Conservation (phyloP, 192 early-diverging fungal species). For the Jimgerdemannia flammicorona region DNA sequence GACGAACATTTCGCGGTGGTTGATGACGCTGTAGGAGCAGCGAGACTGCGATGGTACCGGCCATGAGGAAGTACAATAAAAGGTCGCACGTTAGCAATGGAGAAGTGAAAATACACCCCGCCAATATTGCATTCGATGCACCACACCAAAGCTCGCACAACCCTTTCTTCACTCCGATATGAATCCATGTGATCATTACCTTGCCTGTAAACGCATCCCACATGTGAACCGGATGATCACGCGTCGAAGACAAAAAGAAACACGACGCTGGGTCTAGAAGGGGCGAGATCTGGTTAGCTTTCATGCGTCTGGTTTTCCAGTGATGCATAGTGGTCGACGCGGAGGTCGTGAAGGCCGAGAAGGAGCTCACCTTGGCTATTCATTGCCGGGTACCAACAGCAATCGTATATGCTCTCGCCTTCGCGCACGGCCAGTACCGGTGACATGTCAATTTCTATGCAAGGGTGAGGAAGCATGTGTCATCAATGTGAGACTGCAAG, state of each 20-base stretch:
- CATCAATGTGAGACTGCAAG: neutral
- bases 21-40: conserved; percentile 61
- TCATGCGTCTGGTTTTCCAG: neutral
- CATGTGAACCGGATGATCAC: conserved; percentile 77
- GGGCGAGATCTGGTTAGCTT: neutral
- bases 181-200: conserved; percentile 23
- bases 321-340: too few species aligned
- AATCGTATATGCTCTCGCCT: conserved; percentile 60
- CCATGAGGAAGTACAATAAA: neutral
- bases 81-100: too few species aligned
- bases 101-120: too few species aligned
- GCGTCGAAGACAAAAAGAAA: conserved; percentile 55
- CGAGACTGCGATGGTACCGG: conserved; percentile 34
- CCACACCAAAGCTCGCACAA: too few species aligned
- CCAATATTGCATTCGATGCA: too few species aligned
- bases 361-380: conserved; percentile 36
- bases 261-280: conserved; percentile 49
- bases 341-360: conserved; percentile 4
- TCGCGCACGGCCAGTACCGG: neutral
- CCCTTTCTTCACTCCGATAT: too few species aligned
- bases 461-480: conserved; percentile 2
- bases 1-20: conserved; percentile 61
- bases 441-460: conserved; percentile 15
- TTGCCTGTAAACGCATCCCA: conserved; percentile 67
- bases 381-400: conserved; percentile 62